These are phyloP conservation scores for Clathrus columnatus DNA, from an alignment of 768 basidiomycete species.

Conservation along the genomic window DNA sequence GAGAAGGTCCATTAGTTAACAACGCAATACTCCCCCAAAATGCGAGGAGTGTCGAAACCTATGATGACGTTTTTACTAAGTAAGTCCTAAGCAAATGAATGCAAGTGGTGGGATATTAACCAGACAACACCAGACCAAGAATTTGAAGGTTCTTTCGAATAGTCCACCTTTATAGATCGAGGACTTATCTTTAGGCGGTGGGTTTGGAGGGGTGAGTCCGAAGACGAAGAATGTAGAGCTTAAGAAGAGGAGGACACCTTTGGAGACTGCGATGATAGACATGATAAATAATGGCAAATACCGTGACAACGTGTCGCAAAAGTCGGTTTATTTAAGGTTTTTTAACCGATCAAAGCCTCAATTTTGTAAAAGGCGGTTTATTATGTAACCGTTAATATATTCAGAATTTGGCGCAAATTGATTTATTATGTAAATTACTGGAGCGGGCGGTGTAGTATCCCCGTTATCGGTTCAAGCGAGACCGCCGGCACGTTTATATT, in stretches of 20 bases:
- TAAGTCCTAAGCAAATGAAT: neutral
- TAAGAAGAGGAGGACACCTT: neutral
- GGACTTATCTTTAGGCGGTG: neutral
- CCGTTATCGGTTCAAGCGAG: no score
- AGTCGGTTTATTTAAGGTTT: no score
- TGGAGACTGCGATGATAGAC: neutral
- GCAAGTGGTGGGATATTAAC: neutral
- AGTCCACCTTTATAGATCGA: neutral
- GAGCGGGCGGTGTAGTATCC: no score
- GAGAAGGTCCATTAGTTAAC: neutral
- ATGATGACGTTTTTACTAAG: neutral
- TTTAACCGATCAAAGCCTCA: no score
- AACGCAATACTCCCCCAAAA: neutral
- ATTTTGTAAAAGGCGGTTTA: no score
- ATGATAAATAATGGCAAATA: no score
- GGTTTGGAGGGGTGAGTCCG: neutral
- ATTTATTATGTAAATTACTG: no score
- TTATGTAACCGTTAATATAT: no score
- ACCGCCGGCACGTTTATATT: no score
- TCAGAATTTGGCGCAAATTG: no score
- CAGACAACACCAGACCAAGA: neutral
- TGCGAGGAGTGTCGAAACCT: neutral
- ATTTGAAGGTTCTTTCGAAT: neutral
- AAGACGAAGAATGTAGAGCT: neutral
- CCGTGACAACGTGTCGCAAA: no score